Conservation (phyloP, 495 filamentous ascomycete genomes). For the Aspergillus nidulans region DNA sequence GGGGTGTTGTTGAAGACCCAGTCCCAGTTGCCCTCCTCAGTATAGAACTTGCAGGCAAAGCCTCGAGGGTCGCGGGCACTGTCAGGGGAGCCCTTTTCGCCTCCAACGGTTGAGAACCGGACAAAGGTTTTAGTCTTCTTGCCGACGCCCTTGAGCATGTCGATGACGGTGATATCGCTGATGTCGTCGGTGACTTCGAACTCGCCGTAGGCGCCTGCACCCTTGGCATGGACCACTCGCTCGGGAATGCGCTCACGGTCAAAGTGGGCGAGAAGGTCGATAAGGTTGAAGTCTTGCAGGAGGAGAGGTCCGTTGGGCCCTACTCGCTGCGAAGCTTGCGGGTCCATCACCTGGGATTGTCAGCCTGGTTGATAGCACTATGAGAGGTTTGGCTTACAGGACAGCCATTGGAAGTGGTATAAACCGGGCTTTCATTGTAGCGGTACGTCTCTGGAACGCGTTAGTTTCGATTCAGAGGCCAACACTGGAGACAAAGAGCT, state of each 20-base stretch:
- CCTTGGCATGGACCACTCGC: slow-evolving; percentile 77
- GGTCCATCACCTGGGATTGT: slow-evolving; percentile 45
- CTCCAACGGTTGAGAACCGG: slow-evolving; percentile 70
- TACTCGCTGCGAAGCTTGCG: slow-evolving; percentile 54
- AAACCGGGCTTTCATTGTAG: slow-evolving; percentile 55
- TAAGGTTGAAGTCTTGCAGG: slow-evolving; percentile 60
- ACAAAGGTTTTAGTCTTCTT: slow-evolving; percentile 62
- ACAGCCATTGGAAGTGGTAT: slow-evolving; percentile 59
- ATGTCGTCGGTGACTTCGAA: slow-evolving; percentile 69
- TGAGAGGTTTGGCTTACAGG: slow-evolving; percentile 27
- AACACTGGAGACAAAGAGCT: neutral
- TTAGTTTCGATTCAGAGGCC: neutral
- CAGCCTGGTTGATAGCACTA: neutral
- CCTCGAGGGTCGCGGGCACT: slow-evolving; percentile 65
- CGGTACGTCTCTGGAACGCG: slow-evolving; percentile 39
- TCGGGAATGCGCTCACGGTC: slow-evolving; percentile 65
- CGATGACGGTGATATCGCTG: slow-evolving; percentile 45
- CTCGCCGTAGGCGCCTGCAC: slow-evolving; percentile 72
- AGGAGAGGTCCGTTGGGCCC: slow-evolving; percentile 60
- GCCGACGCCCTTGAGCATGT: slow-evolving; percentile 59
- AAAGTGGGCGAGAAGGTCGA: slow-evolving; percentile 67
- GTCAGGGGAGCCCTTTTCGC: slow-evolving; percentile 67
- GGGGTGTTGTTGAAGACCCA: slow-evolving; percentile 69
- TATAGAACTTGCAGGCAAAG: slow-evolving; percentile 76
- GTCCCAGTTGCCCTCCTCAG: slow-evolving; percentile 77